phyloP scores from a whole-genome alignment of 495 filamentous ascomycete genomes.

The Trichocladium antarcticum region DNA sequence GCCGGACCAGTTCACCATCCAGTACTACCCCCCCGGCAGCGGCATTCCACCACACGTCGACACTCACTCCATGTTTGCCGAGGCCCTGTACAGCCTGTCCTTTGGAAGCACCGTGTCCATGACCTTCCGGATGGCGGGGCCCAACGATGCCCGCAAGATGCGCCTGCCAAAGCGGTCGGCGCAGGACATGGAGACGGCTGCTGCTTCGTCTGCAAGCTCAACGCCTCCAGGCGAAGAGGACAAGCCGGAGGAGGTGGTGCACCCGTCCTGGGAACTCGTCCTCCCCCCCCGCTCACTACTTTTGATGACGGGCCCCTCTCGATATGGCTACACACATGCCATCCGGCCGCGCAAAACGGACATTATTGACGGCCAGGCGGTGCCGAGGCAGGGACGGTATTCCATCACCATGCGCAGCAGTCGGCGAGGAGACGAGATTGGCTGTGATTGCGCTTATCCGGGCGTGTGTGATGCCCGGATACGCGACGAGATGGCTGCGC shows the following conservation, averaged over 20 bases:
- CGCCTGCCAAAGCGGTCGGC: constrained; percentile 23
- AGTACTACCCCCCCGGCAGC: constrained; percentile 27
- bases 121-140: constrained; percentile 20
- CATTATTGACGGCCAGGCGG: constrained; percentile 13
- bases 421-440: constrained; percentile 13
- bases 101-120: constrained; percentile 24
- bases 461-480: constrained; percentile 26
- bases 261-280: constrained; percentile 18
- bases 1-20: constrained; percentile 27
- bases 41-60: constrained; percentile 30
- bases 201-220: background rate
- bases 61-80: constrained; percentile 27
- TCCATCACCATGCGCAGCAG: constrained; percentile 24
- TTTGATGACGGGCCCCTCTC: constrained; percentile 22
- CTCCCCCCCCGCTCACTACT: constrained; percentile 22
- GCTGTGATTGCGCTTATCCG: constrained; percentile 20
- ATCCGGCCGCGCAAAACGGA: constrained; percentile 25
- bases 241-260: constrained; percentile 2
- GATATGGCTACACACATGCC: constrained; percentile 25
- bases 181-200: background rate
- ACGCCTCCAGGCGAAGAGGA: background rate
- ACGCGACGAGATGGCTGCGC: constrained; percentile 16
- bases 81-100: constrained; percentile 24
- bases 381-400: constrained; percentile 19
- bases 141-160: constrained; percentile 25